These are phyloP conservation scores for Fusarium abutilonis DNA, from an alignment of 2,329 filamentous ascomycete genomes.

Conservation along the genomic window DNA sequence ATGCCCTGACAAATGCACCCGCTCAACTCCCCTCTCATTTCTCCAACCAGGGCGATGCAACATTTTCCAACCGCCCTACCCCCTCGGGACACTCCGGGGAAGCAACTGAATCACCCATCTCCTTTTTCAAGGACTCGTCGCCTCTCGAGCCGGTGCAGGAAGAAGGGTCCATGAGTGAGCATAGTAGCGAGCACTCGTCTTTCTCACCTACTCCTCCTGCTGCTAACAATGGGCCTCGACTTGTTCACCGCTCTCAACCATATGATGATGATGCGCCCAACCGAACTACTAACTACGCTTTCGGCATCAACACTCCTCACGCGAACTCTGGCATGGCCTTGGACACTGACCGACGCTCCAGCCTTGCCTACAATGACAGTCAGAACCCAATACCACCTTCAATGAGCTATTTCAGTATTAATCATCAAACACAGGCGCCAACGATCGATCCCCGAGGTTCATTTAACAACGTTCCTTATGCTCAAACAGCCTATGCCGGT, in stretches of 20 bases:
- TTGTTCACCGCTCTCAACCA: conserved; percentile 19
- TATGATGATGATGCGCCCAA: conserved; percentile 16
- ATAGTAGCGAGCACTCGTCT: conserved; percentile 16
- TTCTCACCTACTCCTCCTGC: conserved; percentile 34
- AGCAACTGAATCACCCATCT: conserved; percentile 30
- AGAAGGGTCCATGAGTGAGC: conserved; percentile 29
- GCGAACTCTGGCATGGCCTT: conserved; percentile 11
- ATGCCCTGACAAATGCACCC: conserved; percentile 45
- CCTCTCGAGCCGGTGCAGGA: conserved; percentile 43
- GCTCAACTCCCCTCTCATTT: conserved; percentile 31
- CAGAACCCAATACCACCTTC: conserved; percentile 34
- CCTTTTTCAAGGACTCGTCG: conserved; percentile 42
- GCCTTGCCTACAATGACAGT: conserved; percentile 39
- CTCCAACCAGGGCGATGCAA: conserved; percentile 27
- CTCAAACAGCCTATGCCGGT: conserved; percentile 3
- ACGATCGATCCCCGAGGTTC: conserved; percentile 30
- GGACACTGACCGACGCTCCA: conserved; percentile 31
- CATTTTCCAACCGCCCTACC: conserved; percentile 10
- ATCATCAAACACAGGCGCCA: conserved; percentile 38
- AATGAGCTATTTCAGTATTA: conserved; percentile 34
- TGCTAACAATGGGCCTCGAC: conserved; percentile 20
- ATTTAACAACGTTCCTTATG: conserved; percentile 17
- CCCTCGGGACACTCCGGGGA: conserved; percentile 30
- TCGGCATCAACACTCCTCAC: conserved; percentile 18
- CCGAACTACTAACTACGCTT: conserved; percentile 9